Evolutionary conservation across 345 rosid genomes (phyloP), one percentile per base, ranked within the genome.

Genomic region (Trapa incisa): DNA sequence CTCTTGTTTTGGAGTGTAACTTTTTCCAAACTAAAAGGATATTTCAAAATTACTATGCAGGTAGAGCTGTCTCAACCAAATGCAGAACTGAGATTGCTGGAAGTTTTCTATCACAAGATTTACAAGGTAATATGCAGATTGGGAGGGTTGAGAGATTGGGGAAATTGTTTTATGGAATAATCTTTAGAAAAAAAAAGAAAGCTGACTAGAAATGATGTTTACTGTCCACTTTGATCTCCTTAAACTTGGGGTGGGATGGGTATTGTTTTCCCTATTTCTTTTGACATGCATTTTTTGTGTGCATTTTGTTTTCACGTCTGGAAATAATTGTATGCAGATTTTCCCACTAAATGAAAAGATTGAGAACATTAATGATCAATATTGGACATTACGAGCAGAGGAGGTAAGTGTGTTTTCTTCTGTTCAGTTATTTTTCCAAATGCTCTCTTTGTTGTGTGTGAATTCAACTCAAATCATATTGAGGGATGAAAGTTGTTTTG

Each of bases 321-420:
- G 29, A 47, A 60, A 39, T 67, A 45, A 48, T 67, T 48, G 33
- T 48, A 69, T 78, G 75, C 86, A 85, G 91, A 87, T 84, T 50
- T 87, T 87, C 73, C 94, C 87, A 1, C 83, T 75, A 62, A 70
- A 54, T 75, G 94, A 87, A 65, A 87, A 77, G 78, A 87, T 87
- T 41, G 94, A 87, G 79, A 87, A 80, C 74, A 85, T 87, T 65
- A 87, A 87, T 77, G 94, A 87, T 69, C 90, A 87, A 61, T 85
- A 85, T 71, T 87, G 94, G 90, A 87, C 90, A 36, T 67, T 87
- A 61, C 88, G 94, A 33, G 90, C 90, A 52, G 94, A 87, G 72
- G 94, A 87, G 90, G 94, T 79, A 70, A 72, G 48, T 37, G 48
- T 66, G n/a, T 13, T 36, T 37, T 17, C 22, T 64, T 32, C 56